phyloP scores from a whole-genome alignment of 2,329 filamentous ascomycete genomes.

The Aspergillus candidus region DNA sequence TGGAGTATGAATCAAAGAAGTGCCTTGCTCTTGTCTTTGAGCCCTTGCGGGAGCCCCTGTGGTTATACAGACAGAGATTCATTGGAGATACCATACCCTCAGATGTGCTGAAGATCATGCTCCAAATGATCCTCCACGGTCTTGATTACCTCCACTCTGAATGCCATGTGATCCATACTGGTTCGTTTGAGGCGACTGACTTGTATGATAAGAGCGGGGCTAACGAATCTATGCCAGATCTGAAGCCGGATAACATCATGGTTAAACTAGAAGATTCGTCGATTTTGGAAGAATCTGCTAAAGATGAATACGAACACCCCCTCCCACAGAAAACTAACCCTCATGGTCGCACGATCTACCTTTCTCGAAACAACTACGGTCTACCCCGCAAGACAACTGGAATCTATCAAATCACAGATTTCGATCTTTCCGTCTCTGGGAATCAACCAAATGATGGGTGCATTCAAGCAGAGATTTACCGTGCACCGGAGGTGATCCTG shows the following conservation, averaged over 20 bases:
- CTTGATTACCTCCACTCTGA: conserved; percentile 41
- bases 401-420: conserved; percentile 28
- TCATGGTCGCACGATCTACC: conserved; percentile 28
- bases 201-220: not conserved
- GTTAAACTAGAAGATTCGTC: conserved; percentile 25
- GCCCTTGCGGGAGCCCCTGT: conserved; percentile 29
- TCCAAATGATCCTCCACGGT: conserved; percentile 33
- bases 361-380: conserved; percentile 28
- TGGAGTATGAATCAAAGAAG: conserved; percentile 5
- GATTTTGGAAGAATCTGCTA: conserved; percentile 17
- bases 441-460: conserved; percentile 34
- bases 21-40: conserved; percentile 24
- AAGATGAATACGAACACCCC: conserved; percentile 24
- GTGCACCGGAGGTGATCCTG: conserved; percentile 32
- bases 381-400: conserved; percentile 16
- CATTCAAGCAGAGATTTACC: conserved; percentile 40
- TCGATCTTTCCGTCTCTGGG: conserved; percentile 27
- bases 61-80: conserved; percentile 21
- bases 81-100: conserved; percentile 21
- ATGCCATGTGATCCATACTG: conserved; percentile 40
- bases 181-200: conserved; percentile 16
- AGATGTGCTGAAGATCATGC: conserved; percentile 27
- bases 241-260: conserved; percentile 42
- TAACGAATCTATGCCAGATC: conserved; percentile 19
- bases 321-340: conserved; percentile 24